Evolutionary conservation across 2,329 filamentous ascomycete genomes (phyloP), one percentile per base, ranked within the genome.

Genomic region (Neonectria neomacrospora): DNA sequence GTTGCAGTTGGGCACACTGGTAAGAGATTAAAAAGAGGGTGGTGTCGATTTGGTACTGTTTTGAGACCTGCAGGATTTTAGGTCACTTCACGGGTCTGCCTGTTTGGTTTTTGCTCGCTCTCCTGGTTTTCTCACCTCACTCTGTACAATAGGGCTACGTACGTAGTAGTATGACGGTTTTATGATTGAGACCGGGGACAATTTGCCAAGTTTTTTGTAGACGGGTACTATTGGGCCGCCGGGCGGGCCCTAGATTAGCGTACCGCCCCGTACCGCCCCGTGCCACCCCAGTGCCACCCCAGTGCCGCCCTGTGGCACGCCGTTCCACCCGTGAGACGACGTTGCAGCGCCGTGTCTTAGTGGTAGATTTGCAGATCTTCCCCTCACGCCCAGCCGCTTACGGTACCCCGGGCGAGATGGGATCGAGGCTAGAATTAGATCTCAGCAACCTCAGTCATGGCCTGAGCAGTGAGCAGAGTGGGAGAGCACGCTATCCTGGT

Each of bases 181-280:
- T 9, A 58, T 58, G 45, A 37, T 51, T 34, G 44, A 23, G 47
- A 51, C 37, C 45, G 41, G 30, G 42, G n/a, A 58, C 26, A 47
- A 42, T 18, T 3, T 44, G 28, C 32, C 45, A 16, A 58, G 39
- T 20, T 23, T 44, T 44, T n/a, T 37, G 34, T 18, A 47, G 37
- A 22, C 16, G 32, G 51, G 51, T 44, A 20, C 18, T 32, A 52
- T 26, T 32, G 45, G 45, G 18, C 22, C 20, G 30, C 42, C 51
- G n/a, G 45, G 9, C 55, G 32, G 55, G 45, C 34, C 41, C 18
- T 28, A n/a, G 22, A 44, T 14, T 22, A 26, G 34, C 8, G 34
- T 8, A 7, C 12, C 34, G 5, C 32, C 32, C 28, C 30, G n/a
- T n/a, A n/a, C n/a, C n/a, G n/a, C n/a, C n/a, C n/a, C n/a, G n/a